phyloP scores from a whole-genome alignment of 306 rosid species.

The Luffa aegyptiaca region DNA sequence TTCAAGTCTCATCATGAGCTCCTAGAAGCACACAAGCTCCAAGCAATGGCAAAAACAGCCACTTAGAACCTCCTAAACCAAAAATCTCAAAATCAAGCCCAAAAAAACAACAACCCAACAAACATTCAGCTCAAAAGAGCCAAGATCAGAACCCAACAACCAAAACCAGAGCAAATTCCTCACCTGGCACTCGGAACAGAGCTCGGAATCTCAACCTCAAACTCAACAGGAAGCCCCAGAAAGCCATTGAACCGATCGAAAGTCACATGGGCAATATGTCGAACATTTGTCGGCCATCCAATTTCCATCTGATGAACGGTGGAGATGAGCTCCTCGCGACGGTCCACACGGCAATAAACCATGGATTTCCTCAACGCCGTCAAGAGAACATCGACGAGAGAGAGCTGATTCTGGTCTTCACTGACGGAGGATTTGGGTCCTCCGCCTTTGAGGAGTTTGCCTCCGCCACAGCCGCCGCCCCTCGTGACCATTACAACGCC shows the following conservation, averaged over 20 bases:
- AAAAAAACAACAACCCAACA: not conserved
- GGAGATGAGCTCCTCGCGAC: conserved; percentile 57
- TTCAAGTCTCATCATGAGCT: not conserved
- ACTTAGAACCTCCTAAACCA: not conserved
- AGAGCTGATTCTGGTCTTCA: conserved; percentile 57
- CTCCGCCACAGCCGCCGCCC: conserved; percentile 62
- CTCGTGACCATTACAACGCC: conserved; percentile 64
- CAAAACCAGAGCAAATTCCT: not conserved
- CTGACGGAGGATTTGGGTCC: conserved; percentile 16
- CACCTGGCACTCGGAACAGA: conserved; percentile 97
- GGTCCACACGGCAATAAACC: conserved; percentile 71
- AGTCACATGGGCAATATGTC: conserved; percentile 77
- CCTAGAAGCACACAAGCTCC: not conserved
- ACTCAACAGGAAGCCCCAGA: conserved; percentile 79
- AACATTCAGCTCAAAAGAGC: not conserved
- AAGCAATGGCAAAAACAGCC: not conserved
- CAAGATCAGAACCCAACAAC: not conserved
- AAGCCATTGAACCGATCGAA: conserved; percentile 92
- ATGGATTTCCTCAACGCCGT: conserved; percentile 77
- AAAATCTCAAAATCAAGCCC: not conserved
- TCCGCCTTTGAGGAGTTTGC: conserved; percentile 4
- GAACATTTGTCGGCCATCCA: conserved; percentile 90
- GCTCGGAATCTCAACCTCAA: conserved; percentile 73
- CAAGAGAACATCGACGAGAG: conserved; percentile 39
- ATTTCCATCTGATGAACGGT: conserved; percentile 64